A percentile compares a stretch with the other conserved stretches of the same genome.
Conservation (phyloP, 2,329 filamentous ascomycete species). For the Verticillium nonalfalfae region DNA sequence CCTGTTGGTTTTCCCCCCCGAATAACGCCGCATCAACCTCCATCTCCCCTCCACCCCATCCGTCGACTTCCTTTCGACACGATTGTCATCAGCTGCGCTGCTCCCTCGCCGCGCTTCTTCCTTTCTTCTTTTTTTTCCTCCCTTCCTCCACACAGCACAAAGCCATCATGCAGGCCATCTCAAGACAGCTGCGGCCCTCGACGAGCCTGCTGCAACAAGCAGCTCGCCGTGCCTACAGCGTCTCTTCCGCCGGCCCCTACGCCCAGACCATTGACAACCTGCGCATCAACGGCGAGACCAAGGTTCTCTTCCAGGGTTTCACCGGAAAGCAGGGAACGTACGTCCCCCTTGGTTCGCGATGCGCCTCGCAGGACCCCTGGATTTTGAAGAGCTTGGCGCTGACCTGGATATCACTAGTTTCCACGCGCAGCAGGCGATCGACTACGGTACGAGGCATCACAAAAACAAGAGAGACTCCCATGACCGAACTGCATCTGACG, state of each 20-base stretch:
- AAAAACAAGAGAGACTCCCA: neutral
- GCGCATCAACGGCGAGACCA: slow-evolving; percentile 87
- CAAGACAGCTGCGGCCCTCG: slow-evolving; percentile 63
- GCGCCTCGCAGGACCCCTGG: slow-evolving; percentile 1
- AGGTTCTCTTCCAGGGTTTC: slow-evolving; percentile 95
- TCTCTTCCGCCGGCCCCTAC: slow-evolving; percentile 62
- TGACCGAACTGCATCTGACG: slow-evolving; percentile 19
- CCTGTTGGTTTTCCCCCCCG: neutral
- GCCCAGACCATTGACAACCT: slow-evolving; percentile 74
- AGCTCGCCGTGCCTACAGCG: slow-evolving; percentile 65
- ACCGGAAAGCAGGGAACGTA: slow-evolving; percentile 95
- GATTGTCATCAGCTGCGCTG: neutral
- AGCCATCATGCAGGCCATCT: slow-evolving; percentile 75
- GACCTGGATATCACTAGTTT: slow-evolving; percentile 53
- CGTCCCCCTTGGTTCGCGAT: slow-evolving; percentile 28
- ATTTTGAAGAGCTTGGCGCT: slow-evolving; percentile 1
- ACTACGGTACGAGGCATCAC: slow-evolving; percentile 67
- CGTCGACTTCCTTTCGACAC: neutral
- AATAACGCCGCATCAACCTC: neutral
- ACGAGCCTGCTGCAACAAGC: slow-evolving; percentile 60
- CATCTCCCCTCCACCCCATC: slow-evolving; percentile 2
- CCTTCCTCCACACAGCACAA: slow-evolving; percentile 6
- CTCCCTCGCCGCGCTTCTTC: slow-evolving; percentile 6
- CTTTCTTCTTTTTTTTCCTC: slow-evolving; percentile 3
- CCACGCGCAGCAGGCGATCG: slow-evolving; percentile 95